Conservation (phyloP, 2,329 filamentous ascomycete species). For the Geosmithia morbida region DNA sequence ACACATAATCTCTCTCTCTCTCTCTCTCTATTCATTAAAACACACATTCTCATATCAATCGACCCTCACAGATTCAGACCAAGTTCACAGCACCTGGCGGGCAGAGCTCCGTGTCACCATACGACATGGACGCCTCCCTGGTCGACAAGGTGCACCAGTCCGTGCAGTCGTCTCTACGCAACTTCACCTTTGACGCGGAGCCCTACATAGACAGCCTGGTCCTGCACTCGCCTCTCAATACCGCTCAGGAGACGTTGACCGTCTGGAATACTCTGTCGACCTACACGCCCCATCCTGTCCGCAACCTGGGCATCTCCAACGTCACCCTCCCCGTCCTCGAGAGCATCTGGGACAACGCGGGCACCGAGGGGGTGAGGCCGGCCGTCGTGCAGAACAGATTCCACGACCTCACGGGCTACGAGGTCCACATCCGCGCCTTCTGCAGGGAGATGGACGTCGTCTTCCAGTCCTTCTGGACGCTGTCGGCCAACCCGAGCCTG, state of each 20-base stretch:
- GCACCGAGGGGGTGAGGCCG: conserved; percentile 15
- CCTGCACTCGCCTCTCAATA: conserved; percentile 46
- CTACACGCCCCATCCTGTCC: conserved; percentile 51
- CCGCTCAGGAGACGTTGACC: conserved; percentile 33
- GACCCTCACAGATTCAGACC: conserved; percentile 50
- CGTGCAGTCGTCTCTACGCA: conserved; percentile 49
- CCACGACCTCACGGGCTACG: conserved; percentile 42
- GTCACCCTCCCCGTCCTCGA: conserved; percentile 42
- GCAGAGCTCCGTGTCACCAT: conserved; percentile 49
- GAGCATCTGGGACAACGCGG: conserved; percentile 29
- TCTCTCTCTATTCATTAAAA: not conserved
- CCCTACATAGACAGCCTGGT: conserved; percentile 58
- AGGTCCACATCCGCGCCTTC: conserved; percentile 40
- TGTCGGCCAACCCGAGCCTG: conserved; percentile 29
- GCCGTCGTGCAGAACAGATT: conserved; percentile 68
- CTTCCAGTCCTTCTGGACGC: conserved; percentile 41
- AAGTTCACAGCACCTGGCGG: conserved; percentile 57
- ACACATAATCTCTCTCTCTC: not conserved
- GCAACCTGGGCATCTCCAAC: conserved; percentile 63
- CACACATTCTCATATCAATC: conserved; percentile 1
- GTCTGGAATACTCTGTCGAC: conserved; percentile 53
- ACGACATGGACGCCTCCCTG: conserved; percentile 42
- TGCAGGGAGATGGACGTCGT: conserved; percentile 24
- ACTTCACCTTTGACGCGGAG: conserved; percentile 34
- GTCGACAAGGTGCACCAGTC: conserved; percentile 53